These are phyloP conservation scores for Sclerotinia trifoliorum DNA, from an alignment of 2,329 filamentous ascomycete species.

Conservation along the genomic window DNA sequence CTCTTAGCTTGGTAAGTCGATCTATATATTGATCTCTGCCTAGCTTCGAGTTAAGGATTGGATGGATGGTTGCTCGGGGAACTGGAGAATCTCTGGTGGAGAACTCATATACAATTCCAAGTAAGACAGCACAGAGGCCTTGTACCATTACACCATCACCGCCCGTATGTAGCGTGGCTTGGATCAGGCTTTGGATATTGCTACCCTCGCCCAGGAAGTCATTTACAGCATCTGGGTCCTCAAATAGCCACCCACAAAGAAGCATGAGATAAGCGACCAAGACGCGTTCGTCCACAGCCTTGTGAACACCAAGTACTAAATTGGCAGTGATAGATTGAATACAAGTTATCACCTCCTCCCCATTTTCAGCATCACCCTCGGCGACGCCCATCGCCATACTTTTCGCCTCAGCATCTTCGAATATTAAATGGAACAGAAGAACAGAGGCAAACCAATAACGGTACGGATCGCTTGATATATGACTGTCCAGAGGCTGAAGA, in stretches of 20 bases:
- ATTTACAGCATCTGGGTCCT: conserved; percentile 86
- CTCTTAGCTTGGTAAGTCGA: conserved; percentile 72
- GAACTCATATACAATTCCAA: conserved; percentile 93
- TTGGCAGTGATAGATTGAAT: conserved; percentile 87
- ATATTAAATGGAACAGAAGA: conserved; percentile 81
- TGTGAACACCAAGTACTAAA: conserved; percentile 75
- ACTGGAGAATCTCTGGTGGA: conserved; percentile 96
- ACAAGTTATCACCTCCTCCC: conserved; percentile 92
- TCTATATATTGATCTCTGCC: conserved; percentile 87
- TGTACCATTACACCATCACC: conserved; percentile 67
- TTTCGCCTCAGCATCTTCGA: conserved; percentile 78
- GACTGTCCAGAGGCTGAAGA: conserved; percentile 62
- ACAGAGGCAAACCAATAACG: conserved; percentile 86
- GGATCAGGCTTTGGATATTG: conserved; percentile 82
- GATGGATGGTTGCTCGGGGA: conserved; percentile 74
- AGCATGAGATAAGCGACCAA: conserved; percentile 86
- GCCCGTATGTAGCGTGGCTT: conserved; percentile 61
- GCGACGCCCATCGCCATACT: conserved; percentile 74
- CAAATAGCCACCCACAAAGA: conserved; percentile 84
- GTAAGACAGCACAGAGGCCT: conserved; percentile 78
- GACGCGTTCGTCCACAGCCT: conserved; percentile 74
- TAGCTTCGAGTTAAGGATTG: conserved; percentile 71
- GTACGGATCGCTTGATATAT: conserved; percentile 74
- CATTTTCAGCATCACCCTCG: conserved; percentile 83
- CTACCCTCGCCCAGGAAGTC: conserved; percentile 91